Conservation (phyloP, 2,329 filamentous ascomycete genomes). For the Ascochyta fabae region DNA sequence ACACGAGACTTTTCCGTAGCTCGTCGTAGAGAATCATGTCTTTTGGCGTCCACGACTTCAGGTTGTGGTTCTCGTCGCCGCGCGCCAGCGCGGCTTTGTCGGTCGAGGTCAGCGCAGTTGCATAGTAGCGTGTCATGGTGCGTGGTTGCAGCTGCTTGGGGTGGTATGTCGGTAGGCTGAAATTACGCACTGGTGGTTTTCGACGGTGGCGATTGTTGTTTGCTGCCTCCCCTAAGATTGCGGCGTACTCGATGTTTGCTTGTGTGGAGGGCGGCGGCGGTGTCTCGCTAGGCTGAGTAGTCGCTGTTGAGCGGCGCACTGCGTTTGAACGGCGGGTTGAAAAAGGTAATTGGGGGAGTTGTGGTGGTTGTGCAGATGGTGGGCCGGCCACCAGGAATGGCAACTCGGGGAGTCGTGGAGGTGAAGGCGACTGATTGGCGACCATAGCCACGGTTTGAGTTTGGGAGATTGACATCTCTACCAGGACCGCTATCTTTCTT, state of each 20-base stretch:
- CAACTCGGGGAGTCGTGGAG: not conserved
- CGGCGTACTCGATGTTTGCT: not conserved
- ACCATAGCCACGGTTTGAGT: not conserved
- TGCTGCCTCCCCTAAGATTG: not conserved
- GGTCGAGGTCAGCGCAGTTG: slow-evolving; percentile 19
- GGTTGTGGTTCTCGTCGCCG: slow-evolving; percentile 30
- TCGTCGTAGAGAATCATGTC: slow-evolving; percentile 19
- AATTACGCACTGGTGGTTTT: not conserved
- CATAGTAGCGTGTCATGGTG: slow-evolving; percentile 28
- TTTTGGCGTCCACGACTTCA: slow-evolving; percentile 21
- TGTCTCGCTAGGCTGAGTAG: not conserved
- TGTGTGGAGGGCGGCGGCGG: not conserved
- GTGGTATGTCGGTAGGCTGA: not conserved
- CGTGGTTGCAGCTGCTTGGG: not conserved
- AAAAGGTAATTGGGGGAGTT: not conserved
- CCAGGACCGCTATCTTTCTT: not conserved
- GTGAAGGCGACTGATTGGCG: not conserved
- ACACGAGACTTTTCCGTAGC: slow-evolving; percentile 18
- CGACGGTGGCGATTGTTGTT: not conserved
- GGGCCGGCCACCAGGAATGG: not conserved
- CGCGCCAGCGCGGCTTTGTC: slow-evolving; percentile 24
- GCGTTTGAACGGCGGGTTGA: not conserved
- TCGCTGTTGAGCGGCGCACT: not conserved
- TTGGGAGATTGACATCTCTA: not conserved
- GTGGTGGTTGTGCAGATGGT: not conserved